A percentile compares a stretch with the other conserved stretches of the same genome.
Conservation (phyloP, 768 basidiomycete genomes). For the Psilocybe subaeruginosa region DNA sequence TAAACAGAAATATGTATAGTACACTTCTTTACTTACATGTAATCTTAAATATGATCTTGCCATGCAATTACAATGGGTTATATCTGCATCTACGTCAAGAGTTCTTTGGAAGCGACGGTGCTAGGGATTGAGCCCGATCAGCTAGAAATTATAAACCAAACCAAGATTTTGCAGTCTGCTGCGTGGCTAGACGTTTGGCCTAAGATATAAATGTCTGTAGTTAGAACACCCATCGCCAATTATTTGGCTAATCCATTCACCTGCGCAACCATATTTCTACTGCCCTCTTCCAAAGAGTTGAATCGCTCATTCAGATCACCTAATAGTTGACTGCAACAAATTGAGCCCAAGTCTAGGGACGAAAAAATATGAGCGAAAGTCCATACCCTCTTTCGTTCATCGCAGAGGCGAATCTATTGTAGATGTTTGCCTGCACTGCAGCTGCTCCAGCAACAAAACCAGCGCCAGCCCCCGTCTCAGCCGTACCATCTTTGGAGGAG, state of each 20-base stretch:
- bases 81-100: too few relatives aligned
- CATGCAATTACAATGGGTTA: too few relatives aligned
- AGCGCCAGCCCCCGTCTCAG: conserved; percentile 25
- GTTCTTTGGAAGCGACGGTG: too few relatives aligned
- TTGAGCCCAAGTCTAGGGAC: background rate
- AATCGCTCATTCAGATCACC: conserved; percentile 65
- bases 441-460: conserved; percentile 35
- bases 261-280: conserved; percentile 67
- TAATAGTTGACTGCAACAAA: conserved; percentile 54
- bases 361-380: background rate
- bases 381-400: conserved; percentile 66
- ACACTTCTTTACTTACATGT: background rate
- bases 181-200: conserved; percentile 66
- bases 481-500: conserved; percentile 8
- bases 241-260: conserved; percentile 29
- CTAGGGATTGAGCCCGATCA: background rate
- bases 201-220: conserved; percentile 24
- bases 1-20: background rate
- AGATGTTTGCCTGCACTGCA: conserved; percentile 42
- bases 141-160: conserved; percentile 48
- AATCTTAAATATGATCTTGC: too few relatives aligned
- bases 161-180: conserved; percentile 69
- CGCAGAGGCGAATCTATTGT: conserved; percentile 52
- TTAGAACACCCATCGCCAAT: background rate
- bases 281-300: conserved; percentile 66